Base-by-base conservation (phyloP, 2,329 filamentous ascomycete genomes). In the Pestalotiopsis sp. region DNA sequence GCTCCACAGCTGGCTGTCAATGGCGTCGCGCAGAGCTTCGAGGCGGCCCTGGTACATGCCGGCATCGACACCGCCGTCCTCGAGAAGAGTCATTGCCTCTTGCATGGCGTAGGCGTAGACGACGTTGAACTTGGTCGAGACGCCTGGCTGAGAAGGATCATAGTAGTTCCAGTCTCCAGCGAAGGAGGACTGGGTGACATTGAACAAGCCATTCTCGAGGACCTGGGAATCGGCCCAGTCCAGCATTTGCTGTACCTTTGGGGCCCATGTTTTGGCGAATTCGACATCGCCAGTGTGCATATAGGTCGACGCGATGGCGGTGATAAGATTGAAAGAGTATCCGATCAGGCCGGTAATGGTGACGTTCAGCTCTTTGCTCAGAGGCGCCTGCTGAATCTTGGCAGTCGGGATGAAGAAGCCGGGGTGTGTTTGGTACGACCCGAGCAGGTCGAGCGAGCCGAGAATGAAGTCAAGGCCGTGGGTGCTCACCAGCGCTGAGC, bases 141-240 rank as follows among this genome's bases (percentile, higher is more conserved):
- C 71, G 11, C 76, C 76, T 10, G 69, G 64, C 48, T 78, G 77
- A 3, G 70, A 9, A 1, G 75, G 73, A 35, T 79, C 77, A 67
- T 78, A 79, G 67, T 78, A 78, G 66, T 78, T 76, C 77, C 77
- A 79, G 52, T 79, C 77, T 1, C 76, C 75, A 0, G 73, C 75
- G n/a, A 78, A 72, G 0, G 69, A 71, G 5, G 71, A 26, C 20
- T 76, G 71, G 2, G 73, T 70, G 10, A 78, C 55, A 40, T 75
- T 75, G 70, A 79, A 74, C 1, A 77, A 68, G 1, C 74, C 73
- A 30, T 70, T 69, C 11, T 71, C 66, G 3, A 67, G 62, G 1
- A 70, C 68, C 62, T 79, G 75, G 20, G 75, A 77, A 65, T 77
- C 22, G 24, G 78, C 76, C 77, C 76, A 79, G 64, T 79, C 76